Base-by-base conservation (phyloP, 805 yeast genomes). In the Kodamaea jinghongensis region DNA sequence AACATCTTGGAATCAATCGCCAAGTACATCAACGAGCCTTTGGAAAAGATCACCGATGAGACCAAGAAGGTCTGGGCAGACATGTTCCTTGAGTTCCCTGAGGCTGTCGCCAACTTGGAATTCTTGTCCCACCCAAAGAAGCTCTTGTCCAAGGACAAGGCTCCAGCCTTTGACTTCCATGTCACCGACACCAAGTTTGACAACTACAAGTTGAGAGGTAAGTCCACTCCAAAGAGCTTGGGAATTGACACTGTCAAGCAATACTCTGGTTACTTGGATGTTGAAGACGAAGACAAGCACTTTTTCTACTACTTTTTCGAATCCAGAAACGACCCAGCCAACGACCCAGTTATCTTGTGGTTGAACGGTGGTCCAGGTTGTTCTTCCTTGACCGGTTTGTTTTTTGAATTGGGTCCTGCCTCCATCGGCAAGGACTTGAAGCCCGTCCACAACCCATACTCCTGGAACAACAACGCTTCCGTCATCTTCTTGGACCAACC, bases 361-460 rank as follows among this genome's bases (percentile, higher is more conserved):
- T 71, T 90, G 52, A 90, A 90, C 58, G 97, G 97, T 48, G 96
- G 97, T 4, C 97, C 97, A 27, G 97, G 97, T 9, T 90, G 97
- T 59, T 86, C 96, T 0, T 86, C 96, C 1, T 66, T 88, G 57
- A 86, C 95, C 25, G 97, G 97, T 6, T 69, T 90, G 42, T 79
- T 91, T 52, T 88, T 90, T 55, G 98, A 91, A 61, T 74, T 89
- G 55, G 98, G 98, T 17, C 96, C 97, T 4, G 76, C 96, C 0
- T 72, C 82, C 10, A 79, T 91, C 43, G 80, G 77, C 45, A 61
- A 76, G 30, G 76, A 83, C 41, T 62, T 84, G 50, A 76, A 79
- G 52, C 89, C 95, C n/a, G 74, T 76, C 22, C 70, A 65, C 60
- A 91, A 91, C 64, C 91, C 93, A 14, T 70, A 78, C 65, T 83